These are phyloP conservation scores for Lentinula edodes DNA, from an alignment of 768 basidiomycete species.

Conservation along the genomic window DNA sequence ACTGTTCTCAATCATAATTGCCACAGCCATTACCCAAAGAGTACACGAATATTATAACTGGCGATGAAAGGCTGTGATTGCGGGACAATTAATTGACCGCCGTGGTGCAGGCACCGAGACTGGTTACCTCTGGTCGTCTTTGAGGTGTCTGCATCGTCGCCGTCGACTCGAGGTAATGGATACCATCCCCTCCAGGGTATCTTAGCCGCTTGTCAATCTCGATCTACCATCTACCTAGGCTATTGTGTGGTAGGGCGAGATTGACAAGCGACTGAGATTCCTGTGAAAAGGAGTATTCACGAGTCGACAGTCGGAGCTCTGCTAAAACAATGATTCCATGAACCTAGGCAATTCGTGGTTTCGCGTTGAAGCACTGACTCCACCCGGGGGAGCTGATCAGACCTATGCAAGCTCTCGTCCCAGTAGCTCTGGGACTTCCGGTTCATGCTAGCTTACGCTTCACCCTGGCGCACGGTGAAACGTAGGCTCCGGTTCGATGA, in stretches of 20 bases:
- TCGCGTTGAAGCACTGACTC: background rate
- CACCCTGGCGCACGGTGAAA: background rate
- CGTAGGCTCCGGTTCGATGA: background rate
- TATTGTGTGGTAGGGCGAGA: background rate
- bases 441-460: background rate
- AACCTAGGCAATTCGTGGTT: background rate
- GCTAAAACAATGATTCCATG: background rate
- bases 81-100: background rate
- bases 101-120: background rate
- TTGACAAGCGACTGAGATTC: background rate
- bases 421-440: background rate
- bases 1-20: background rate
- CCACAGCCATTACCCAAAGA: background rate
- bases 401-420: background rate
- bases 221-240: background rate
- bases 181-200: background rate
- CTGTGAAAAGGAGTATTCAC: background rate
- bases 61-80: background rate
- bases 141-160: background rate
- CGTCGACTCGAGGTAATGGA: background rate
- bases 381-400: background rate
- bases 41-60: background rate
- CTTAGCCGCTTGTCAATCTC: background rate
- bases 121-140: background rate
- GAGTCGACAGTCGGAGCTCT: background rate